phyloP scores from a whole-genome alignment of 2,329 filamentous ascomycete genomes.

The Xylaria sp. region DNA sequence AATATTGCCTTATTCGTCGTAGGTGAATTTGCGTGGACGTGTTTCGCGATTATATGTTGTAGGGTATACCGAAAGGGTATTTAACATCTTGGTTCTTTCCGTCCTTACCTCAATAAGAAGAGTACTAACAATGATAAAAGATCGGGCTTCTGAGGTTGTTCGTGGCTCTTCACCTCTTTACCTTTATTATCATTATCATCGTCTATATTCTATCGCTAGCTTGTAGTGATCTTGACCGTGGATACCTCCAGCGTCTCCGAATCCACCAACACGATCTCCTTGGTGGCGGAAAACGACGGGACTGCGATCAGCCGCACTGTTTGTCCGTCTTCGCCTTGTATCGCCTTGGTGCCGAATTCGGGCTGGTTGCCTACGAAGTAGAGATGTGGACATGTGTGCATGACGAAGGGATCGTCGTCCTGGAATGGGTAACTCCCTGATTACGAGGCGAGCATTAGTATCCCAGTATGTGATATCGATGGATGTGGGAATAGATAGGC shows the following conservation, averaged over 20 bases:
- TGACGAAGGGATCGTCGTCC: slow-evolving; percentile 88
- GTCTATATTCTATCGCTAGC: slow-evolving; percentile 31
- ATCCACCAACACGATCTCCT: slow-evolving; percentile 85
- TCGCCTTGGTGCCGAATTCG: slow-evolving; percentile 75
- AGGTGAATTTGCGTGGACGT: background rate
- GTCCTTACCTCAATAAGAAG: background rate
- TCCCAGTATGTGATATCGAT: background rate
- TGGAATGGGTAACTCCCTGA: slow-evolving; percentile 96
- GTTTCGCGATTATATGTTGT: background rate
- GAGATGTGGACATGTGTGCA: slow-evolving; percentile 86
- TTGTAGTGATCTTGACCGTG: slow-evolving; percentile 65
- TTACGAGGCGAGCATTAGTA: slow-evolving; percentile 10
- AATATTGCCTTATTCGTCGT: background rate
- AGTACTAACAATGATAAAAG: background rate
- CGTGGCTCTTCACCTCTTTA: background rate
- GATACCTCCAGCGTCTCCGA: slow-evolving; percentile 84
- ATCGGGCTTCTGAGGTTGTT: background rate
- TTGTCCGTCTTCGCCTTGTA: slow-evolving; percentile 75
- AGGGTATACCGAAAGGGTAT: background rate
- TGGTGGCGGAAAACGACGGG: slow-evolving; percentile 81
- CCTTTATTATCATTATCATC: background rate
- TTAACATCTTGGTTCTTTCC: background rate
- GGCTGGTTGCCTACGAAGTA: slow-evolving; percentile 92
- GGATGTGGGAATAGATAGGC: background rate
- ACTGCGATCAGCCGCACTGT: slow-evolving; percentile 81